Conservation (phyloP, 2,329 filamentous ascomycete genomes). For the Phaeosphaeria sp. region DNA sequence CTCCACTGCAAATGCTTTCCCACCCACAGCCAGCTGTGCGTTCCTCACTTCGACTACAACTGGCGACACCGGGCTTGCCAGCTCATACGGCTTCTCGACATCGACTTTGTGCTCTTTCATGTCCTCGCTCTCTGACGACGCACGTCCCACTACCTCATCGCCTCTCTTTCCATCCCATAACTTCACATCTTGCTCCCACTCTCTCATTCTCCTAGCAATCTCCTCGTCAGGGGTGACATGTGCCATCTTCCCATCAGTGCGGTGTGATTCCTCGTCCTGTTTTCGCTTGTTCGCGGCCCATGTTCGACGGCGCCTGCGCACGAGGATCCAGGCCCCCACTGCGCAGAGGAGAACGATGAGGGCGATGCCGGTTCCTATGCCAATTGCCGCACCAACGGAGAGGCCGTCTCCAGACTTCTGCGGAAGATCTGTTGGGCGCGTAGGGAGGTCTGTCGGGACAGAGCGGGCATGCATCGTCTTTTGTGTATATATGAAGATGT, state of each 20-base stretch:
- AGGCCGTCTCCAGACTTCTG: constrained; percentile 4
- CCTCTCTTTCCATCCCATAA: background rate
- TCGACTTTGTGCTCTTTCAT: background rate
- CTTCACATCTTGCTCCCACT: background rate
- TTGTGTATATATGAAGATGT: background rate
- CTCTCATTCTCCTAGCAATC: constrained; percentile 4
- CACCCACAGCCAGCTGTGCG: background rate
- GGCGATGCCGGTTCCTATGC: constrained; percentile 26
- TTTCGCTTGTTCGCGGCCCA: background rate
- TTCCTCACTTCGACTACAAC: constrained; percentile 7
- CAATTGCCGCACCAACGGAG: constrained; percentile 16
- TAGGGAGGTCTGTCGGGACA: background rate
- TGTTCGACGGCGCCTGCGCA: constrained; percentile 12
- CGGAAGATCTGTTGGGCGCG: background rate
- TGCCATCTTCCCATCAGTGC: constrained; percentile 1
- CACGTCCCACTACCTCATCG: background rate
- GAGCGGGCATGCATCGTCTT: background rate
- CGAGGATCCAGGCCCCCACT: constrained; percentile 17
- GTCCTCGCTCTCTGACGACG: background rate
- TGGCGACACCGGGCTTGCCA: constrained; percentile 15
- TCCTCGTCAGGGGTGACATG: constrained; percentile 21
- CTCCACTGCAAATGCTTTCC: constrained; percentile 15
- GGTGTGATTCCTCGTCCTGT: background rate
- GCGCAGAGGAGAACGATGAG: constrained; percentile 15
- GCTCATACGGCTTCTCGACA: constrained; percentile 6